Evolutionary conservation across 75 land plant genomes (phyloP).

Genomic region (Ceratopteris richardii): DNA sequence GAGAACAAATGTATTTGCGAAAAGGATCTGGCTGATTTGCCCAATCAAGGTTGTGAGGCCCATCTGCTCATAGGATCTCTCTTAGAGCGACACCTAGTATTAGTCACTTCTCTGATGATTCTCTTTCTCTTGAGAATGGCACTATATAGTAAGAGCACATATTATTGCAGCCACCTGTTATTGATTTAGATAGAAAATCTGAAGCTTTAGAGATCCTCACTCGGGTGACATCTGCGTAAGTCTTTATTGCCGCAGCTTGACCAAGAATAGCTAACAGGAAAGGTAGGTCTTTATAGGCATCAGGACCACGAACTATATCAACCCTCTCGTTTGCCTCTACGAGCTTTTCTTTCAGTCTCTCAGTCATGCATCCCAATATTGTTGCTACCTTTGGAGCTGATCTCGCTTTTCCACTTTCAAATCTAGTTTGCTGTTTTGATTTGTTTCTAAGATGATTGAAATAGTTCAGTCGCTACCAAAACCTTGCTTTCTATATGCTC

Average conservation of each 20-base stretch:
- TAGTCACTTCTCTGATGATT: too few species aligned
- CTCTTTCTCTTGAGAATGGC: constrained; percentile 93
- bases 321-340: constrained; percentile 98
- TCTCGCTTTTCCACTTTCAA: constrained; percentile 36
- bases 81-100: too few species aligned
- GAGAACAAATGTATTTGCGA: too few species aligned
- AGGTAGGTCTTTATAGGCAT: constrained; percentile 91
- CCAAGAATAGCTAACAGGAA: constrained; percentile 76
- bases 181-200: constrained; percentile 82
- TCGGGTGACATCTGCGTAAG: constrained; percentile 96
- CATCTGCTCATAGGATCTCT: too few species aligned
- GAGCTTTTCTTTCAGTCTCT: constrained; percentile 90
- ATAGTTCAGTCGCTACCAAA: constrained; percentile 97
- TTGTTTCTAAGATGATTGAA: constrained; percentile 86
- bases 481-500: constrained; percentile 96
- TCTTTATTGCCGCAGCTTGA: constrained; percentile 90
- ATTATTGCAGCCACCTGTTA: too few species aligned
- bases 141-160: constrained; percentile 99
- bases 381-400: constrained; percentile 76
- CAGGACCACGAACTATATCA: constrained; percentile 99
- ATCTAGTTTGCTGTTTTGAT: constrained; percentile 54
- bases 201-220: constrained; percentile 85
- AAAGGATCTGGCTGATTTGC: too few species aligned
- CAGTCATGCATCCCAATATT: constrained; percentile 99
- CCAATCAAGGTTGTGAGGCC: too few species aligned